These are phyloP conservation scores for Ceratocystis papillata DNA, from an alignment of 2,329 filamentous ascomycete species.

Conservation along the genomic window DNA sequence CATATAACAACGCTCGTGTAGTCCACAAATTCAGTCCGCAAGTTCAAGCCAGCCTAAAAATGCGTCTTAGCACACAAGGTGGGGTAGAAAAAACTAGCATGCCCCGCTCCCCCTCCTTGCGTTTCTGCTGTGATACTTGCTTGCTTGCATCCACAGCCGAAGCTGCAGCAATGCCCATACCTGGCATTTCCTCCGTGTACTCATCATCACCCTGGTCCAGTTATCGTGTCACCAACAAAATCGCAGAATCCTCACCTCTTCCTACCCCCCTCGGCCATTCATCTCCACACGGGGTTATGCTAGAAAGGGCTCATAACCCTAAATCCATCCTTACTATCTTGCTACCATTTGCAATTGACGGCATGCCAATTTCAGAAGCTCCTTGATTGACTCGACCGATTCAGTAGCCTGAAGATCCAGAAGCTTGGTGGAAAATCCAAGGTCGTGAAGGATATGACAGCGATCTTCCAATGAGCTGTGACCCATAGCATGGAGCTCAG, in stretches of 20 bases:
- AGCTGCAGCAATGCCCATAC: conserved; percentile 5
- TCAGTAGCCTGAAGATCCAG: conserved; percentile 53
- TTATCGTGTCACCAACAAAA: background rate
- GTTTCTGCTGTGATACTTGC: background rate
- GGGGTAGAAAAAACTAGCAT: background rate
- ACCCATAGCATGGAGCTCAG: conserved; percentile 51
- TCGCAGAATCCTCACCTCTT: background rate
- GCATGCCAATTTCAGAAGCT: conserved; percentile 65
- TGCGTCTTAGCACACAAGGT: background rate
- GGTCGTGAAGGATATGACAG: conserved; percentile 54
- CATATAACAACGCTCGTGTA: too few species aligned
- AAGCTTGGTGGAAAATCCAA: conserved; percentile 61
- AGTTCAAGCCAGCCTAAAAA: background rate
- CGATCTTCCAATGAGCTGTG: conserved; percentile 56
- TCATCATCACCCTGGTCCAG: background rate
- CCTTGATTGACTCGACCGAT: conserved; percentile 66
- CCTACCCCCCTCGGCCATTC: background rate
- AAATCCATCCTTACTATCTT: background rate
- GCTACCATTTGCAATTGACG: background rate
- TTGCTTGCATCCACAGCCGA: background rate
- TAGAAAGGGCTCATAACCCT: background rate
- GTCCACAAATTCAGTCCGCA: too few species aligned
- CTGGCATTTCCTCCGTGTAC: background rate
- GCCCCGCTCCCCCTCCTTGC: background rate
- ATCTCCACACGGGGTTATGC: too few species aligned